phyloP scores from a whole-genome alignment of 2,329 filamentous ascomycete species.

The Nannizziopsis arthrosporioides region DNA sequence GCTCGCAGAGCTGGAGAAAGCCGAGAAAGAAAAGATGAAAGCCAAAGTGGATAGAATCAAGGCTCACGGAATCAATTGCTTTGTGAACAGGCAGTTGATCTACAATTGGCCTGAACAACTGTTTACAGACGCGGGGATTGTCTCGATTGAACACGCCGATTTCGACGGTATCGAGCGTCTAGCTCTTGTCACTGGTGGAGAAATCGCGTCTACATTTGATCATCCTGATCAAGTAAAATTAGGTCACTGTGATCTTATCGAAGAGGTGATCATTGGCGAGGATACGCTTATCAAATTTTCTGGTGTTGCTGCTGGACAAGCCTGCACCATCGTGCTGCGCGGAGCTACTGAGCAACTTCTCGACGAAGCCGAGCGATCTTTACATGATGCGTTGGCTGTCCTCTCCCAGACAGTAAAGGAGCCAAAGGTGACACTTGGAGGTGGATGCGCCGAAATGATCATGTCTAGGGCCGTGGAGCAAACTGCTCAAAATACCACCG shows the following conservation, averaged over 20 bases:
- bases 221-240: conserved; percentile 96
- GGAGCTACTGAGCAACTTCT: conserved; percentile 94
- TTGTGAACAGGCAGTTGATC: conserved; percentile 97
- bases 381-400: conserved; percentile 92
- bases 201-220: conserved; percentile 96
- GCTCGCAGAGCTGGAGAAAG: conserved; percentile 95
- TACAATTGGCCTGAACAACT: conserved; percentile 99
- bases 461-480: conserved; percentile 98
- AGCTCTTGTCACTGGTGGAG: conserved; percentile 87
- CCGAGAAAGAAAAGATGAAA: conserved; percentile 98
- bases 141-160: conserved; percentile 97
- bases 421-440: conserved; percentile 84
- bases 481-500: conserved; percentile 83
- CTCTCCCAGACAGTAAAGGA: conserved; percentile 93
- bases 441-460: conserved; percentile 94
- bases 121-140: conserved; percentile 93
- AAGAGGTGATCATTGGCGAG: conserved; percentile 97
- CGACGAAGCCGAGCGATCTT: conserved; percentile 88
- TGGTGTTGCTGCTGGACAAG: conserved; percentile 81
- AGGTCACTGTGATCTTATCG: conserved; percentile 86
- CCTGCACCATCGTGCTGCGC: conserved; percentile 91
- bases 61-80: conserved; percentile 97
- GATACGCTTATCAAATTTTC: conserved; percentile 97
- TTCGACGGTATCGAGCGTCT: conserved; percentile 96
- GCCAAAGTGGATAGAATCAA: conserved; percentile 99